Evolutionary conservation across 148 eudicot species (phyloP).

Genomic region (Hydrangea macrophylla): DNA sequence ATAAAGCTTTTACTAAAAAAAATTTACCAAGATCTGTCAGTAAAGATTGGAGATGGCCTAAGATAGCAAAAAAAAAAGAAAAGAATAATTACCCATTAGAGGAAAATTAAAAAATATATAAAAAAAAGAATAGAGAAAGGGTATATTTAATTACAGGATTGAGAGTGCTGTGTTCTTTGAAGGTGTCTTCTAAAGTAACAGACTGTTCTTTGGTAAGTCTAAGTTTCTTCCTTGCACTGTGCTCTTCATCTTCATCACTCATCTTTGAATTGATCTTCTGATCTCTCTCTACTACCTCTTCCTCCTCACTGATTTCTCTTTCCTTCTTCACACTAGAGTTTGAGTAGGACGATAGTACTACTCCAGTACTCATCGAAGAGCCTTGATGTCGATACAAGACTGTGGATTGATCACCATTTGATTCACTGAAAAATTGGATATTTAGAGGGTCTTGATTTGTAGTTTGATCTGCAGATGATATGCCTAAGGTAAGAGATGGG

Average conservation of each 20-base stretch:
- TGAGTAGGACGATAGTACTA: slow-evolving; percentile 13
- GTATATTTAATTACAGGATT: slow-evolving; percentile 26
- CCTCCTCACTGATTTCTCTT: slow-evolving; percentile 17
- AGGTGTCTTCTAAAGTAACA: slow-evolving; percentile 31
- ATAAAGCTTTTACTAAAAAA: no score
- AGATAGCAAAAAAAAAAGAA: no score
- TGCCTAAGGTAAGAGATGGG: slow-evolving; percentile 13
- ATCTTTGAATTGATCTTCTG: slow-evolving; percentile 5
- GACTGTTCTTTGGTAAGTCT: slow-evolving; percentile 35
- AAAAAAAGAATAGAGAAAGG: background rate
- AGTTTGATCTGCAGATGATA: background rate
- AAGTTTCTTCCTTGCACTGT: slow-evolving; percentile 35
- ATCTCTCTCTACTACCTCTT: slow-evolving; percentile 8
- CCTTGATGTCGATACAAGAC: background rate
- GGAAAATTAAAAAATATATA: background rate
- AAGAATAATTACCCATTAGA: background rate
- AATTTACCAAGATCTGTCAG: no score
- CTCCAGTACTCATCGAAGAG: slow-evolving; percentile 9
- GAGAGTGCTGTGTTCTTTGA: slow-evolving; percentile 36
- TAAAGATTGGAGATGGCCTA: no score
- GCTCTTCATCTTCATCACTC: slow-evolving; percentile 24
- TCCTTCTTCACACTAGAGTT: slow-evolving; percentile 22
- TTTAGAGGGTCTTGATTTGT: background rate
- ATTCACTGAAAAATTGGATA: background rate
- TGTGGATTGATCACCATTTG: background rate